These are phyloP conservation scores for Amyloporia xantha DNA, from an alignment of 768 basidiomycete species.

Conservation along the genomic window DNA sequence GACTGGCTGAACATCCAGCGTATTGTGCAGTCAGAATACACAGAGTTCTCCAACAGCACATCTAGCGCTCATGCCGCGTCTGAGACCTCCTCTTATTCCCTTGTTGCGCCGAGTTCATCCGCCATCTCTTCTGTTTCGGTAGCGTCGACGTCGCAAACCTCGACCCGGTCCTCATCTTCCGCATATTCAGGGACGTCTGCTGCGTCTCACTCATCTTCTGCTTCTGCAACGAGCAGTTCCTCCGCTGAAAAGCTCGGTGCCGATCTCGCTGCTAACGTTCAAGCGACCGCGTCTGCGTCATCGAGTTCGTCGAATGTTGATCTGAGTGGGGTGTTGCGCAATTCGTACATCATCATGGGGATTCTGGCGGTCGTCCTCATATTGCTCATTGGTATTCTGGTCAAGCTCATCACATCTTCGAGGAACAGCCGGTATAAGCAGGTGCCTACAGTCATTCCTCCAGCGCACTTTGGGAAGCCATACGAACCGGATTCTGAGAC, in stretches of 20 bases:
- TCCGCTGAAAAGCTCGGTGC: not conserved
- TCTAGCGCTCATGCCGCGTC: not conserved
- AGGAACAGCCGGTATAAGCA: not conserved
- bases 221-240: not conserved
- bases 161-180: not conserved
- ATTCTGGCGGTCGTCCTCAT: conserved; percentile 6
- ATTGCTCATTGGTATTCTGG: conserved; percentile 9
- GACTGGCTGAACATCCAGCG: conserved; percentile 1
- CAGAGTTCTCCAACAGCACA: not conserved
- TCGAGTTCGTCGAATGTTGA: not conserved
- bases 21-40: not conserved
- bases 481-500: conserved; percentile 5
- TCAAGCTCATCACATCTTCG: not conserved
- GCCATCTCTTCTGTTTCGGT: not conserved
- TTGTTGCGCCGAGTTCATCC: not conserved
- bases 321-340: conserved; percentile 5
- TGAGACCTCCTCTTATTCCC: not conserved
- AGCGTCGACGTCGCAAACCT: not conserved
- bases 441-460: not conserved
- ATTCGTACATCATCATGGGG: conserved; percentile 13
- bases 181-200: not conserved
- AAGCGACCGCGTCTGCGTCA: not conserved
- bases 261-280: not conserved
- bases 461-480: not conserved
- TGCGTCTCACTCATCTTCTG: not conserved